A percentile compares a stretch with the other conserved stretches of the same genome.
Evolutionary conservation across 148 eudicot species (phyloP).

Genomic region (Arbutus unedo): DNA sequence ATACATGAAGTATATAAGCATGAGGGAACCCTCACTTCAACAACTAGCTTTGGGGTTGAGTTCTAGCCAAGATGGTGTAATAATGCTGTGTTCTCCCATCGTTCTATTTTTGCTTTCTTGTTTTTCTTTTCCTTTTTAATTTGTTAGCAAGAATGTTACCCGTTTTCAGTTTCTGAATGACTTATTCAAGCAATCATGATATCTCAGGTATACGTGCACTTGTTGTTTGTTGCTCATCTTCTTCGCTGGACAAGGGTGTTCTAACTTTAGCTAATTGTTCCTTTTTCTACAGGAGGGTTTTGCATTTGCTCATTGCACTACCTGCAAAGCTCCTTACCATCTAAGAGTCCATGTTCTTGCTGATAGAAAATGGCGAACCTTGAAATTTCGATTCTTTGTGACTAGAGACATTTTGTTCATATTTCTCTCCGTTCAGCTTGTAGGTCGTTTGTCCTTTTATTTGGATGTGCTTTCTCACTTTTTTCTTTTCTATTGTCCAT

Average conservation of each 20-base stretch:
- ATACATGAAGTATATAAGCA: too few relatives aligned
- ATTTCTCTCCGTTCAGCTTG: constrained; percentile 87
- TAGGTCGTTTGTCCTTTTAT: constrained; percentile 43
- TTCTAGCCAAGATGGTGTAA: too few relatives aligned
- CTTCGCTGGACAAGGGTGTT: background rate
- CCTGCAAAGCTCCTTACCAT: constrained; percentile 95
- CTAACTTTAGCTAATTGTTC: background rate
- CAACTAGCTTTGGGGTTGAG: too few relatives aligned
- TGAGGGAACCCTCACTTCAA: too few relatives aligned
- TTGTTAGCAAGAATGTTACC: background rate
- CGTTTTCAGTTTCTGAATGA: background rate
- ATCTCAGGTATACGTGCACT: background rate
- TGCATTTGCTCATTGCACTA: constrained; percentile 97
- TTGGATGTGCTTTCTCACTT: background rate
- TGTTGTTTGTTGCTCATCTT: background rate
- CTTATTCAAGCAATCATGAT: background rate
- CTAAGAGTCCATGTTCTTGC: constrained; percentile 81
- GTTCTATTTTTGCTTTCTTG: background rate
- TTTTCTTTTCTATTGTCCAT: background rate
- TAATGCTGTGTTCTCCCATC: background rate
- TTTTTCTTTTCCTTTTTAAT: background rate
- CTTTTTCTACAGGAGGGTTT: constrained; percentile 78
- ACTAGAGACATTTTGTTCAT: constrained; percentile 88
- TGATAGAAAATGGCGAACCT: constrained; percentile 86
- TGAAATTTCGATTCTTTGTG: constrained; percentile 94